Conservation (phyloP, 202 grass and related monocot species). For the Panicum virgatum region DNA sequence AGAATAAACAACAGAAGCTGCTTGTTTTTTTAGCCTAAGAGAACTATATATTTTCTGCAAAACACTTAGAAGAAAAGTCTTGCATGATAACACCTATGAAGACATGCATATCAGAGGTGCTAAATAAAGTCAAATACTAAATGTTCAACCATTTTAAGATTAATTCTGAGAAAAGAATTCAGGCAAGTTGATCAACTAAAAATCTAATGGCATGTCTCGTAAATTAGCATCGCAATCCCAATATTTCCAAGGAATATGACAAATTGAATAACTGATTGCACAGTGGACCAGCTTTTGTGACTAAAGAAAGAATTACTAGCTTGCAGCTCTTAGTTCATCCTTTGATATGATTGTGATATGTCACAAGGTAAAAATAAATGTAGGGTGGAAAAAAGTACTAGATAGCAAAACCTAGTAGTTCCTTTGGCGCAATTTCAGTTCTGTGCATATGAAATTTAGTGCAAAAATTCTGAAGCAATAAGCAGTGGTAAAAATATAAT, state of each 20-base stretch:
- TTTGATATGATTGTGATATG: not conserved
- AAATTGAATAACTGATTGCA: constrained; percentile 21
- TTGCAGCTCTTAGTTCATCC: not conserved
- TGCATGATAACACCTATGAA: constrained; percentile 8
- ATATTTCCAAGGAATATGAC: not conserved
- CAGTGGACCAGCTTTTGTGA: not conserved
- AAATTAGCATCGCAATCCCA: not conserved
- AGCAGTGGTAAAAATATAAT: constrained; percentile 10
- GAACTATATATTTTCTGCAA: not conserved
- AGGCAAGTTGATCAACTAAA: not conserved
- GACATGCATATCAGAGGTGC: constrained; percentile 2
- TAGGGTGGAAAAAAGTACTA: not conserved
- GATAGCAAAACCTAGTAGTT: not conserved
- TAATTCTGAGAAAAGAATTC: constrained; percentile 26
- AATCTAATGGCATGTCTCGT: constrained; percentile 1
- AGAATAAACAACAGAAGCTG: not conserved
- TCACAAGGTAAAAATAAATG: constrained; percentile 11
- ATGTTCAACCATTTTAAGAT: not conserved
- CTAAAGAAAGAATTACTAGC: not conserved
- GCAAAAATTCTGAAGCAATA: constrained; percentile 3
- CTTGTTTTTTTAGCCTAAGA: not conserved
- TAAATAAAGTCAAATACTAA: not conserved
- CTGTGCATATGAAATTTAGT: not conserved
- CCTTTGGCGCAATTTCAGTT: not conserved
- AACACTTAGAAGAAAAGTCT: not conserved